A percentile compares a stretch with the other conserved stretches of the same genome.
phyloP scores from a whole-genome alignment of 768 basidiomycete species.

The Baorangia bicolor region DNA sequence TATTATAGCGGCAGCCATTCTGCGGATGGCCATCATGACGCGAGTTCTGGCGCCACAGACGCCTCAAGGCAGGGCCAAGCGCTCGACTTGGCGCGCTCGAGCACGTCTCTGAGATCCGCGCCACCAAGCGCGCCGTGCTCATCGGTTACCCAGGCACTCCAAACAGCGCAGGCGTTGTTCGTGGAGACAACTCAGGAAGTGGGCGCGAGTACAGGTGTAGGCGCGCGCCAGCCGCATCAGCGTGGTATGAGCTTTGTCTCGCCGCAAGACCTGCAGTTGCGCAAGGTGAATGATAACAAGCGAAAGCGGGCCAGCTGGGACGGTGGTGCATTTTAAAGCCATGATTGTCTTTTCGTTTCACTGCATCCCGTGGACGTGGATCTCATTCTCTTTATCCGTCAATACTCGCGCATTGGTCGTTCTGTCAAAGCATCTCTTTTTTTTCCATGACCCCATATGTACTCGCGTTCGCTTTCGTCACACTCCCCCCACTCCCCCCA shows the following conservation, averaged over 20 bases:
- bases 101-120: slow-evolving; percentile 29
- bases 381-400: slow-evolving; percentile 11
- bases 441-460: neutral
- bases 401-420: slow-evolving; percentile 11
- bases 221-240: slow-evolving; percentile 35
- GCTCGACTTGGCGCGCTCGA: slow-evolving; percentile 48
- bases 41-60: slow-evolving; percentile 22
- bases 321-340: slow-evolving; percentile 37
- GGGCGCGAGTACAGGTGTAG: neutral
- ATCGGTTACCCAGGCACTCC: slow-evolving; percentile 32
- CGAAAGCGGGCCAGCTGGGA: slow-evolving; percentile 61
- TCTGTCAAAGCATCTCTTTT: slow-evolving; percentile 4
- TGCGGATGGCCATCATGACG: slow-evolving; percentile 29
- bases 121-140: slow-evolving; percentile 25
- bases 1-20: slow-evolving; percentile 47
- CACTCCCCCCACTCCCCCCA: neutral
- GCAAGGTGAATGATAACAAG: slow-evolving; percentile 50
- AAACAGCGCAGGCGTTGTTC: slow-evolving; percentile 34
- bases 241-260: slow-evolving; percentile 54
- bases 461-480: slow-evolving; percentile 13
- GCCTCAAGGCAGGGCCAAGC: slow-evolving; percentile 45
- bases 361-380: slow-evolving; percentile 9
- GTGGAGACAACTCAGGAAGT: slow-evolving; percentile 17
- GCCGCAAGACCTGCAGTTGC: slow-evolving; percentile 50
- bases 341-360: neutral